Base-by-base conservation (phyloP, 371 early-diverging fungal species). In the Synchytrium microbalum region DNA sequence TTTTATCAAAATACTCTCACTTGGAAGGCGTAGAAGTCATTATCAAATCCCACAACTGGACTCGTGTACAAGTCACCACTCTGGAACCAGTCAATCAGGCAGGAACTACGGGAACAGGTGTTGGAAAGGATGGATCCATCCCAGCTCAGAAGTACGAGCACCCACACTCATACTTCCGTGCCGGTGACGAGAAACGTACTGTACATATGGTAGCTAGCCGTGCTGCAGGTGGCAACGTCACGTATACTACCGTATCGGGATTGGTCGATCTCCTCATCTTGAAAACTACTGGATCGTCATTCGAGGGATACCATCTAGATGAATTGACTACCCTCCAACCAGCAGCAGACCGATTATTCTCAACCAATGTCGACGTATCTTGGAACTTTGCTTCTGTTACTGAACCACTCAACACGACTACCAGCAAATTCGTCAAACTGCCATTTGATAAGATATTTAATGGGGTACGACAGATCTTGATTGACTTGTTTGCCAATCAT, bases 201-300 rank as follows among this genome's bases (percentile, higher is more conserved):
- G 77, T 85, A 62, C 75, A 79, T 30, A 80, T 89, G 28, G 69
- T 75, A 30, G 78, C 83, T 54, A 70, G 74, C 59, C 81, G 86
- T 73, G 68, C 71, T 56, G 64, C 61, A 55, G 65, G 74, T 66
- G 58, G 83, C 30, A 64, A 73, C 58, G 74, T 83, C 74, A 73
- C 71, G 58, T 61, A 82, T 28, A 67, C 67, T 51, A 69, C 86
- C 69, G 77, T 74, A 60, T 89, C 88, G 19, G 84, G 87, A 16
- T 74, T 89, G 32, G 69, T 75, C 51, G 83, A 83, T 58, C 75
- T 89, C 52, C 67, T 83, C 33, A 84, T 89, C 54, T 77, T 89
- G 63, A 89, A 89, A 82, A 85, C 88, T 53, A 90, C 92, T 33
- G 90, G 90, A 59, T 92, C 92, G 16, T 80, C 88, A 59, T 92